Conservation (phyloP, 2,329 filamentous ascomycete genomes). For the Trichoderma brevicompactum region DNA sequence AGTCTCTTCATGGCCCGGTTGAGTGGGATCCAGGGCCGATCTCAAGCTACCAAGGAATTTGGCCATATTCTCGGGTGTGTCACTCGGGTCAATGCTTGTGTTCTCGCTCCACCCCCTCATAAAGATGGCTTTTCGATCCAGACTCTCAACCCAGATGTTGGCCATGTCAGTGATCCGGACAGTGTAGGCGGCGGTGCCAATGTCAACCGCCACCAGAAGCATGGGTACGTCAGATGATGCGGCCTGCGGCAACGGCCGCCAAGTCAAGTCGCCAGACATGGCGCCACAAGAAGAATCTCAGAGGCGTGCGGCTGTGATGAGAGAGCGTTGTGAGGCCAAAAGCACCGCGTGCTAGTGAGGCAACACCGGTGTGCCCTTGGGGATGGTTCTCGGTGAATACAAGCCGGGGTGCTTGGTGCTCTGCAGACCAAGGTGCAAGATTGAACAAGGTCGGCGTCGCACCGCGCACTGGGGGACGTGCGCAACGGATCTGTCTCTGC, state of each 20-base stretch:
- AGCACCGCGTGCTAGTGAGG: conserved; percentile 18
- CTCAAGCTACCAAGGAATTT: conserved; percentile 69
- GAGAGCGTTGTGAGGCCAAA: neutral
- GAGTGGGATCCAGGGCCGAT: conserved; percentile 54
- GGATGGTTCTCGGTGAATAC: conserved; percentile 29
- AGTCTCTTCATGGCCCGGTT: conserved; percentile 50
- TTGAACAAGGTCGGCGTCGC: conserved; percentile 1
- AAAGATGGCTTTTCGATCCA: conserved; percentile 66
- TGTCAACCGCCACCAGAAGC: conserved; percentile 65
- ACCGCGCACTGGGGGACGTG: conserved; percentile 13
- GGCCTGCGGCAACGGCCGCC: conserved; percentile 54
- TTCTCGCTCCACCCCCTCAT: conserved; percentile 64
- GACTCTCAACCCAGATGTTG: conserved; percentile 71
- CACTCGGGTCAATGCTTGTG: conserved; percentile 74
- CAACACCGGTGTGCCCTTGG: conserved; percentile 19
- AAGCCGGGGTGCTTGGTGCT: conserved; percentile 11
- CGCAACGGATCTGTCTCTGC: conserved; percentile 16
- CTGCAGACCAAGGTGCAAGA: conserved; percentile 12
- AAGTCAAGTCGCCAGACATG: conserved; percentile 46
- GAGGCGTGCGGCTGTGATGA: neutral
- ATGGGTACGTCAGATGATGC: conserved; percentile 54
- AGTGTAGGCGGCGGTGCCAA: conserved; percentile 62
- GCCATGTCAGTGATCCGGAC: conserved; percentile 73
- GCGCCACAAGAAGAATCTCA: neutral
- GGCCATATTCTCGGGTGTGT: conserved; percentile 67